These are phyloP conservation scores for Fallopia convolvulus DNA, from an alignment of 148 eudicot genomes.

Conservation along the genomic window DNA sequence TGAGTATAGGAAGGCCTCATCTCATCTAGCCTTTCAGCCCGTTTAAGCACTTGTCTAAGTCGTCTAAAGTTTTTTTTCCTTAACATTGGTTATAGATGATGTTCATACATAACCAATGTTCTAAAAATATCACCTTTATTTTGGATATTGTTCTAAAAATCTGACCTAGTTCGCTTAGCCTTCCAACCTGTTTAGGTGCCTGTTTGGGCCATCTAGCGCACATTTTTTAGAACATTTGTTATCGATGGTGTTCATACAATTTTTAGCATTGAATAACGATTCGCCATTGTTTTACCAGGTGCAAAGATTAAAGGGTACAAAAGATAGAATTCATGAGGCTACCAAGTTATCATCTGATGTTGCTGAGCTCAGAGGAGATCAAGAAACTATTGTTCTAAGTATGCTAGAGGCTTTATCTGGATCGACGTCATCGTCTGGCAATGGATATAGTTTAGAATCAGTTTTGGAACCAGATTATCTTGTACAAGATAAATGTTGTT, in stretches of 20 bases:
- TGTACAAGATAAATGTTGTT: background rate
- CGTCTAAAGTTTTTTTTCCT: too few species aligned
- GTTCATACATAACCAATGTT: too few species aligned
- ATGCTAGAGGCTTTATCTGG: background rate
- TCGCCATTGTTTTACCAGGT: slow-evolving; percentile 24
- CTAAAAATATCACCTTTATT: too few species aligned
- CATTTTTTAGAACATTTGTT: too few species aligned
- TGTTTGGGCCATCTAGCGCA: too few species aligned
- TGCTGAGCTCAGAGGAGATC: background rate
- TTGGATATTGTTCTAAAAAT: too few species aligned
- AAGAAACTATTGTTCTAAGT: background rate
- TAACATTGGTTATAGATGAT: too few species aligned
- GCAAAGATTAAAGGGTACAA: slow-evolving; percentile 28
- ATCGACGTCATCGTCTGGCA: background rate
- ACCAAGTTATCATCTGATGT: background rate
- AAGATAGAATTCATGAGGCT: slow-evolving; percentile 14
- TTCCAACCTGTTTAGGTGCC: too few species aligned
- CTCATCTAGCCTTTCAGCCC: too few species aligned
- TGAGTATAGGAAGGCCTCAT: too few species aligned
- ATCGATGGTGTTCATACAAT: background rate
- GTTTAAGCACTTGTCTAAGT: too few species aligned
- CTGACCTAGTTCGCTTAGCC: too few species aligned
- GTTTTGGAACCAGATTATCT: background rate
- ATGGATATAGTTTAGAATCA: slow-evolving; percentile 8
- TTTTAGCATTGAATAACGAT: background rate